These are phyloP conservation scores for Alternaria solani DNA, from an alignment of 2,329 filamentous ascomycete species.

Conservation along the genomic window DNA sequence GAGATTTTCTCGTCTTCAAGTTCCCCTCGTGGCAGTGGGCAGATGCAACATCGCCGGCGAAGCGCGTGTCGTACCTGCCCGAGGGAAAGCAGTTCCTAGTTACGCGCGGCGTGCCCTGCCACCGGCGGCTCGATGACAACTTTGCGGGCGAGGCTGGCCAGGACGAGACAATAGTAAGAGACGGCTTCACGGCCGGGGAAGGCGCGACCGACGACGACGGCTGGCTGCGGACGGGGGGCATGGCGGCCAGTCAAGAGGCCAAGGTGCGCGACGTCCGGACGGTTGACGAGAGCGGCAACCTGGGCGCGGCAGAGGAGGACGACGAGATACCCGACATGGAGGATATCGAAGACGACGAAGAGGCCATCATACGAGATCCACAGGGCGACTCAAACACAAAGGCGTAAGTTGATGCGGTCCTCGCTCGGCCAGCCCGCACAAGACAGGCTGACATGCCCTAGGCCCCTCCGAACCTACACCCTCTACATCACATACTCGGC, in stretches of 20 bases:
- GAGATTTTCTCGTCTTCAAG: slow-evolving; percentile 98
- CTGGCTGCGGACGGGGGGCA: slow-evolving; percentile 87
- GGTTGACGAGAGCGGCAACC: slow-evolving; percentile 86
- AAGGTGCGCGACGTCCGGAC: slow-evolving; percentile 84
- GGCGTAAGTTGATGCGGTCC: slow-evolving; percentile 57
- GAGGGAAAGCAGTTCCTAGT: slow-evolving; percentile 93
- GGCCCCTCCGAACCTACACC: slow-evolving; percentile 89
- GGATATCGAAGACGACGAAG: slow-evolving; percentile 90
- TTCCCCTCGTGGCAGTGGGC: slow-evolving; percentile 99
- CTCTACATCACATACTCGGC: slow-evolving; percentile 98
- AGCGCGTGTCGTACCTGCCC: slow-evolving; percentile 83
- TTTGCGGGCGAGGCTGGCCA: slow-evolving; percentile 88
- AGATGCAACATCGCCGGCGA: slow-evolving; percentile 80
- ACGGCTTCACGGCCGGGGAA: slow-evolving; percentile 68
- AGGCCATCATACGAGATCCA: slow-evolving; percentile 84
- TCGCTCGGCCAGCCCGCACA: neutral
- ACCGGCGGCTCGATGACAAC: slow-evolving; percentile 88
- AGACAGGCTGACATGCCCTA: slow-evolving; percentile 50
- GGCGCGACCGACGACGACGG: slow-evolving; percentile 75
- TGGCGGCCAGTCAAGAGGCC: slow-evolving; percentile 76
- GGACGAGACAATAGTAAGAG: slow-evolving; percentile 85
- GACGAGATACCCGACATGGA: slow-evolving; percentile 97
- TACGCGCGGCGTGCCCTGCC: slow-evolving; percentile 92
- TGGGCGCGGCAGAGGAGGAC: slow-evolving; percentile 76
- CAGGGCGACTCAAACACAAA: slow-evolving; percentile 59